Evolutionary conservation across 495 filamentous ascomycete species (phyloP), one percentile per base, ranked within the genome.

Genomic region (Eremomyces bilateralis): DNA sequence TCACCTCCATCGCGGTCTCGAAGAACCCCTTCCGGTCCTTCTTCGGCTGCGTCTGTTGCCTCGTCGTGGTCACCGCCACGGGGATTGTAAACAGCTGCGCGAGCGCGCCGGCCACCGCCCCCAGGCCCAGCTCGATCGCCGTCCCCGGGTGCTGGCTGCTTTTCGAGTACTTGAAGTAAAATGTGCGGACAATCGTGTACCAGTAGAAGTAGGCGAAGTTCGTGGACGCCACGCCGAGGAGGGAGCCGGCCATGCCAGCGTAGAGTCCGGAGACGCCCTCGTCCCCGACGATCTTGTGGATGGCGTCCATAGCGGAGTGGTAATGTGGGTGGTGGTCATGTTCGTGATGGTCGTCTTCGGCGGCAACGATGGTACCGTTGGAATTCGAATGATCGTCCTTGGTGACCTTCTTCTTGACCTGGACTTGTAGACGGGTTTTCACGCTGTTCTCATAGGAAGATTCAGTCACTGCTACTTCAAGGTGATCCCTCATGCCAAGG

Each of bases 201-300:
- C 88, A 99, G 62, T 95, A 99, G 50, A 99, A 99, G 57, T 99
- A 99, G 40, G 88, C 88, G 50, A 99, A 99, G 52, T 99, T 99
- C 37, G 83, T 95, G 11, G 83, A 93, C 4, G 81, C 85, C 11
- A 95, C 90, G 29, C 88, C 88, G 13, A 94, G 56, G 8, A 99
- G 63, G 4, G 81, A 69, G 13, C 90, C 84, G 31, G 65, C 57
- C 48, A 99, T 83, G 32, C 88, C 88, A 29, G 78, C 71, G 48
- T 95, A 99, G 16, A 99, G 67, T 2, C 90, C 88, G 12, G 54
- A 41, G 12, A 88, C 22, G 11, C 88, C 90, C 31, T 94, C 85
- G 40, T 78, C 74, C 32, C 70, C 68, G 13, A 74, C 53, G 46
- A 99, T 95, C 56, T 84, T 88, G 27, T 54, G 62, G 42, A 99